phyloP scores from a whole-genome alignment of 73 alveolate species.

The Urostyla sp. region DNA sequence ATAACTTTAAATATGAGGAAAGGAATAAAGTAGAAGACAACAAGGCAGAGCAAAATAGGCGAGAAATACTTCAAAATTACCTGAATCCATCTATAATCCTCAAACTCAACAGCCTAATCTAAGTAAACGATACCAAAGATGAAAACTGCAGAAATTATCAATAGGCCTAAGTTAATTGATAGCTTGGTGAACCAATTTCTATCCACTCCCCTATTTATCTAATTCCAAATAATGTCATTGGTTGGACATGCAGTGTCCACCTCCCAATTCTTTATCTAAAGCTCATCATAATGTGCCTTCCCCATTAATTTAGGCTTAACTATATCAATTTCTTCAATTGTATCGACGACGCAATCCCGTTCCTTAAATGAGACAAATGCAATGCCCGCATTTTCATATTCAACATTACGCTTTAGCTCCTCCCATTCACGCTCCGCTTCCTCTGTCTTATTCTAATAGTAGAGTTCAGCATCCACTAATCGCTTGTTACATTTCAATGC shows the following conservation, averaged over 20 bases:
- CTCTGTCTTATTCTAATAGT: not conserved
- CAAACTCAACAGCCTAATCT: not conserved
- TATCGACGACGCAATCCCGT: constrained; percentile 28
- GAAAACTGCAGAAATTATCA: not conserved
- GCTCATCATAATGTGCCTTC: constrained; percentile 19
- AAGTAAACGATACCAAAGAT: not conserved
- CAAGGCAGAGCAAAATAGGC: not conserved
- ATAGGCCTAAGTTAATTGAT: not conserved
- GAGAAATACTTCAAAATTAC: not conserved
- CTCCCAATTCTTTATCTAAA: constrained; percentile 42
- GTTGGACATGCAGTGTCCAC: constrained; percentile 41
- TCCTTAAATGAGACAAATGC: constrained; percentile 41
- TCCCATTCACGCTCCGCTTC: constrained; percentile 14
- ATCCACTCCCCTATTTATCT: constrained; percentile 21
- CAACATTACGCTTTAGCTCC: not conserved
- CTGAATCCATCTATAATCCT: not conserved
- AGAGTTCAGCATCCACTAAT: constrained; percentile 42
- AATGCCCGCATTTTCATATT: constrained; percentile 23
- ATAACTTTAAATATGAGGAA: constrained; percentile 15
- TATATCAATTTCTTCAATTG: constrained; percentile 55
- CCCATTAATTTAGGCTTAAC: constrained; percentile 27
- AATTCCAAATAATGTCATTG: constrained; percentile 36
- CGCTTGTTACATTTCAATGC: constrained; percentile 9
- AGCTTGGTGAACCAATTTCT: not conserved
- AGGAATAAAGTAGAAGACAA: constrained; percentile 30